Evolutionary conservation across 768 basidiomycete genomes (phyloP).

Genomic region (Coprinellus micaceus): DNA sequence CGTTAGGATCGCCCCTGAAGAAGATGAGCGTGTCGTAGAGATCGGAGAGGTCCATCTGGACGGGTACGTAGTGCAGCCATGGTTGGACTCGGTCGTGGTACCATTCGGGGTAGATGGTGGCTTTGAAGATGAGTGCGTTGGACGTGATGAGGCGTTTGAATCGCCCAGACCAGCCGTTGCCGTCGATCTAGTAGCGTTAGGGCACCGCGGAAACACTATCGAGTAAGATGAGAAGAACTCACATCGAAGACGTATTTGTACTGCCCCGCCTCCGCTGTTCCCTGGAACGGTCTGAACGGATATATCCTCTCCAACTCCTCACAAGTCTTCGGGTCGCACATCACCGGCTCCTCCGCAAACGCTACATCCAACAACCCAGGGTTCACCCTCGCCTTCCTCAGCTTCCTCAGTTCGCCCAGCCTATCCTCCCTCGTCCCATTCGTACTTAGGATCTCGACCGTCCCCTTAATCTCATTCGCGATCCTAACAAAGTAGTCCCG

Average conservation of each 20-base stretch:
- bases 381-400: conserved; percentile 41
- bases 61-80: conserved; percentile 74
- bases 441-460: conserved; percentile 35
- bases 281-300: conserved; percentile 46
- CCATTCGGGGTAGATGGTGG: conserved; percentile 70
- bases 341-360: conserved; percentile 42
- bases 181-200: conserved; percentile 39
- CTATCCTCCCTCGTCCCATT: conserved; percentile 20
- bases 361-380: conserved; percentile 27
- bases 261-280: conserved; percentile 41
- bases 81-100: conserved; percentile 52
- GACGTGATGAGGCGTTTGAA: conserved; percentile 58
- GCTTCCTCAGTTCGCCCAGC: conserved; percentile 31
- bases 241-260: conserved; percentile 58
- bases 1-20: conserved; percentile 61
- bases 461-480: conserved; percentile 40
- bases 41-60: conserved; percentile 62
- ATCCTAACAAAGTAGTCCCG: conserved; percentile 44
- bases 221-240: conserved; percentile 14
- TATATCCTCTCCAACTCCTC: conserved; percentile 41
- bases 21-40: conserved; percentile 70
- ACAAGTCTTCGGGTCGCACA: conserved; percentile 43
- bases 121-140: conserved; percentile 61
- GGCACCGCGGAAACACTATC: no score
- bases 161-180: conserved; percentile 60